Base-by-base conservation (phyloP, 345 rosid species). In the Salix arbutifolia region DNA sequence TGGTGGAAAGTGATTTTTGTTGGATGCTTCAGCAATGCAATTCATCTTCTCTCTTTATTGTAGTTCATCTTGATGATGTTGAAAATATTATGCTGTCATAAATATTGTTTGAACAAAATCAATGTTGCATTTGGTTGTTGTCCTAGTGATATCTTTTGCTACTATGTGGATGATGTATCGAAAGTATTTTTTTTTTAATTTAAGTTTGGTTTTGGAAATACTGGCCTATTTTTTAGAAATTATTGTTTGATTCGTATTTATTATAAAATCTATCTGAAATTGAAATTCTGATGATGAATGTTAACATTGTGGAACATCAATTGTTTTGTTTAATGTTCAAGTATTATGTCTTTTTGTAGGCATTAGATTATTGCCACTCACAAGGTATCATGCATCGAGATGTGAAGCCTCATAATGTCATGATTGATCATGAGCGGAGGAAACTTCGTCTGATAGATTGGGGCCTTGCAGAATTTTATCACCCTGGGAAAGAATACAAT, bases 341-440 rank as follows among this genome's bases (percentile, higher is more conserved):
- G 16, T 76, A 21, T 46, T 37, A 12, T 19, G 69, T 67, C 40
- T 70, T 83, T 64, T 78, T 83, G 80, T 73, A 96, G 99, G 99
- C 99, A 6, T 84, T 96, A 89, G 99, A 93, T 83, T 92, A 86
- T 81, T 93, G 99, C 84, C 99, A 96, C 85, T 92, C 99, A 2
- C 98, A 91, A 85, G 99, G 99, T 70, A 95, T 95, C 69, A 95
- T 95, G 99, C 99, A 95, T 81, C 91, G 98, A 78, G 99, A 96
- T 86, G 99, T 96, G 79, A 96, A 93, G 83, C 99, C 99, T 21
- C 99, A 96, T 84, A 96, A 96, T 84, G 97, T 96, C 74, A 93
- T 96, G 99, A 96, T 96, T 86, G 99, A 96, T 86, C 99, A 93
- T 33, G 99, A 90, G 77, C 97, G 90, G 80, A 87, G 96, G 64